phyloP scores from a whole-genome alignment of 306 rosid species.

The Dryas drummondii region DNA sequence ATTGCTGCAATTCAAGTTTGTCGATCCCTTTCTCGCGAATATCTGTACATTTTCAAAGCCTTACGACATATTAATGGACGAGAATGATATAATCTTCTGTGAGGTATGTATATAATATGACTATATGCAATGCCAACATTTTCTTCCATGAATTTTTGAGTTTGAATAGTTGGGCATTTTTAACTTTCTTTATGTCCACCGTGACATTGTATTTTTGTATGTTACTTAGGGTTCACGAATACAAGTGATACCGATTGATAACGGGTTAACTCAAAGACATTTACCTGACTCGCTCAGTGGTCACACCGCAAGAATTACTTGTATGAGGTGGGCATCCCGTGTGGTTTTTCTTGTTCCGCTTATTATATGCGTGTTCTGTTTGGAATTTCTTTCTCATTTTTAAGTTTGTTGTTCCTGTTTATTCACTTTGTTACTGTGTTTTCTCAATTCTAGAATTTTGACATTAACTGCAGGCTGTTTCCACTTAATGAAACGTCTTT shows the following conservation, averaged over 20 bases:
- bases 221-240: conserved; percentile 55
- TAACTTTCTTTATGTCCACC: conserved; percentile 4
- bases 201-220: neutral
- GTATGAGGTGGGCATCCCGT: conserved; percentile 59
- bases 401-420: neutral
- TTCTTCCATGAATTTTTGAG: neutral
- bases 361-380: neutral
- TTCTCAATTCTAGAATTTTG: neutral
- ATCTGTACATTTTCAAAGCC: conserved; percentile 17
- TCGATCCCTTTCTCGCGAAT: conserved; percentile 43
- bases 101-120: conserved; percentile 35
- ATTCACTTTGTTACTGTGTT: neutral
- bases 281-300: conserved; percentile 24
- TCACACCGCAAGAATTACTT: conserved; percentile 75
- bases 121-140: neutral
- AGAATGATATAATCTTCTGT: conserved; percentile 34
- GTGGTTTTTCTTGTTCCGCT: neutral
- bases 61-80: conserved; percentile 37
- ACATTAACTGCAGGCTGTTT: conserved; percentile 62
- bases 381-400: neutral
- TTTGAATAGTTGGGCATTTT: neutral
- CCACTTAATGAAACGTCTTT: conserved; percentile 50
- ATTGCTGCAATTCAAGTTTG: conserved; percentile 57
- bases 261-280: conserved; percentile 15
- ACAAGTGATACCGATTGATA: conserved; percentile 29